phyloP scores from a whole-genome alignment of 129 eudicot species.

The Logfia minima region DNA sequence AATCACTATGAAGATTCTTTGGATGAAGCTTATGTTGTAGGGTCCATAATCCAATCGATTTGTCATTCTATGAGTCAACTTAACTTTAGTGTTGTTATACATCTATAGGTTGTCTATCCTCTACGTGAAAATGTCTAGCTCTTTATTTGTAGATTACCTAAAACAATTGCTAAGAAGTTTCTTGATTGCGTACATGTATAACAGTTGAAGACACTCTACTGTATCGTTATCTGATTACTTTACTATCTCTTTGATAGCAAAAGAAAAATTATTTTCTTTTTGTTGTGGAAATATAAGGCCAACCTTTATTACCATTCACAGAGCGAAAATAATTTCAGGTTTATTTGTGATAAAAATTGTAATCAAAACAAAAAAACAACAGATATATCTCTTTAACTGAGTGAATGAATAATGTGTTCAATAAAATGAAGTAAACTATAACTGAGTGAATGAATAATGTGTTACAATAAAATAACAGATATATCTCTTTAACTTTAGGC shows the following conservation, averaged over 20 bases:
- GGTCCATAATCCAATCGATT: no score
- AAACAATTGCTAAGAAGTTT: not conserved
- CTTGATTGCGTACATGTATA: not conserved
- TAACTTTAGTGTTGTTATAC: no score
- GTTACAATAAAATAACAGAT: no score
- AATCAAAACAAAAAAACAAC: no score
- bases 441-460: no score
- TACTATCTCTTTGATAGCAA: not conserved
- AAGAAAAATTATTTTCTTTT: not conserved
- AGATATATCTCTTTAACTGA: no score
- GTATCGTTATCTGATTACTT: not conserved
- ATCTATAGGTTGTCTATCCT: no score
- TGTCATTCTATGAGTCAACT: not conserved
- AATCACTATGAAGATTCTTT: not conserved
- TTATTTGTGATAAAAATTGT: no score
- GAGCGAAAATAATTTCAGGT: not conserved
- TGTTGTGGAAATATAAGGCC: not conserved
- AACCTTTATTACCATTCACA: not conserved
- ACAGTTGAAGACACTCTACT: not conserved
- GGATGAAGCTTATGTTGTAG: not conserved
- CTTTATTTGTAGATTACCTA: not conserved
- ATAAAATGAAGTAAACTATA: no score
- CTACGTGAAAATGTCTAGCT: no score
- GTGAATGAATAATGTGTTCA: no score
- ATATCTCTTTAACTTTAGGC: no score